Evolutionary conservation across 1,284 basidiomycete genomes (phyloP).

Genomic region (Mycena sp.): DNA sequence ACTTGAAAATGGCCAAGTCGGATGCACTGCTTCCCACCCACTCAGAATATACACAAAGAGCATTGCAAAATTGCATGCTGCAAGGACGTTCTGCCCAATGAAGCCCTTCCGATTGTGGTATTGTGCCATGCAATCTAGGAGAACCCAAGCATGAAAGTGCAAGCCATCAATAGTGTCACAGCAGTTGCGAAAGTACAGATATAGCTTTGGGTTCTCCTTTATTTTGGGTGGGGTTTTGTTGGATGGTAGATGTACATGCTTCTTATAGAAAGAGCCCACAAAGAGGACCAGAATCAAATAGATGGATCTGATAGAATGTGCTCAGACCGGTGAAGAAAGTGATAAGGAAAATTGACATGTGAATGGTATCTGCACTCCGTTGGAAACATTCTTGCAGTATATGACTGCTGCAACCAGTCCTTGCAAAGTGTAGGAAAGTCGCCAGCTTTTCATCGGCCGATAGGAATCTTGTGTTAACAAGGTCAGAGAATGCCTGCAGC

Average conservation of each 20-base stretch:
- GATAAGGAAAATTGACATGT: too few relatives aligned
- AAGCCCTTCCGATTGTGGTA: conserved; percentile 33
- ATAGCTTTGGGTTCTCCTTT: conserved; percentile 25
- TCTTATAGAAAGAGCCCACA: conserved; percentile 27
- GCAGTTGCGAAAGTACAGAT: conserved; percentile 30
- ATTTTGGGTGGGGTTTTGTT: too few relatives aligned
- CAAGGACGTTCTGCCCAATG: conserved; percentile 34
- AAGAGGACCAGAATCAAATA: conserved; percentile 24
- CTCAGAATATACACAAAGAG: too few relatives aligned
- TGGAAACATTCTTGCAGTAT: conserved; percentile 37
- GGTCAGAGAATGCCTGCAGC: conserved; percentile 15
- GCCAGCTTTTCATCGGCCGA: conserved; percentile 37
- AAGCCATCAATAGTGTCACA: conserved; percentile 31
- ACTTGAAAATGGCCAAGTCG: too few relatives aligned
- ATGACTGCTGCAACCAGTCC: conserved; percentile 24
- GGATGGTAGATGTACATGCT: conserved; percentile 33
- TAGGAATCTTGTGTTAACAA: conserved; percentile 26
- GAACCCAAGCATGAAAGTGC: conserved; percentile 33
- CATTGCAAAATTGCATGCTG: too few relatives aligned
- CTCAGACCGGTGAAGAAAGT: too few relatives aligned
- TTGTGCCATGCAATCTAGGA: conserved; percentile 16
- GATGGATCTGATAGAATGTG: conserved; percentile 27
- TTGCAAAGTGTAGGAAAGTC: conserved; percentile 35
- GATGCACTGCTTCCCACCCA: too few relatives aligned
- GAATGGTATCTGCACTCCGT: conserved; percentile 39